Conservation (phyloP, 148 eudicot genomes). For the Nyssa sinensis region DNA sequence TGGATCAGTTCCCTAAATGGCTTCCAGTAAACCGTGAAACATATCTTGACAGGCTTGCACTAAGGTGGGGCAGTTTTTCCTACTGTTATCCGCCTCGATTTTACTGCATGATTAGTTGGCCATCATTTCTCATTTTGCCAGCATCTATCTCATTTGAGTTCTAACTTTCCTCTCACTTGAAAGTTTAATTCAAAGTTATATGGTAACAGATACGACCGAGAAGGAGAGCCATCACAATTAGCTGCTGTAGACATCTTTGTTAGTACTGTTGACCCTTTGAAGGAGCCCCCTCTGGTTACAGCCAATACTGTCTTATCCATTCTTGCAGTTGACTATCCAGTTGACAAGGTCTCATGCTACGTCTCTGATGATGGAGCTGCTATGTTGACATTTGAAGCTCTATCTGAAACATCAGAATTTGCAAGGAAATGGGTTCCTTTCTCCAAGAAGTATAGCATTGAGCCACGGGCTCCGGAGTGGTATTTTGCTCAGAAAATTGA, state of each 20-base stretch:
- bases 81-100: neutral
- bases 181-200: neutral
- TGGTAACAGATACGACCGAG: constrained; percentile 37
- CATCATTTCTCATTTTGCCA: neutral
- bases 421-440: constrained; percentile 64
- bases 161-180: neutral
- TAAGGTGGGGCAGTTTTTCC: constrained; percentile 31
- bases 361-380: constrained; percentile 71
- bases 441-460: constrained; percentile 55
- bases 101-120: neutral
- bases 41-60: constrained; percentile 60
- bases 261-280: constrained; percentile 61
- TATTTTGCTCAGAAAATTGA: constrained; percentile 56
- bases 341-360: constrained; percentile 61
- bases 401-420: constrained; percentile 59
- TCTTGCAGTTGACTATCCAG: constrained; percentile 63
- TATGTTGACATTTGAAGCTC: constrained; percentile 55
- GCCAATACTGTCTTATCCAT: constrained; percentile 64
- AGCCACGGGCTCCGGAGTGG: constrained; percentile 65
- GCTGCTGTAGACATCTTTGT: constrained; percentile 60
- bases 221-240: constrained; percentile 49
- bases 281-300: constrained; percentile 62
- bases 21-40: constrained; percentile 65
- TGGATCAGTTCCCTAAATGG: constrained; percentile 83
- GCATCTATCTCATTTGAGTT: neutral